phyloP scores from a whole-genome alignment of 1,139 yeast genomes.

The Hansenula sp. region DNA sequence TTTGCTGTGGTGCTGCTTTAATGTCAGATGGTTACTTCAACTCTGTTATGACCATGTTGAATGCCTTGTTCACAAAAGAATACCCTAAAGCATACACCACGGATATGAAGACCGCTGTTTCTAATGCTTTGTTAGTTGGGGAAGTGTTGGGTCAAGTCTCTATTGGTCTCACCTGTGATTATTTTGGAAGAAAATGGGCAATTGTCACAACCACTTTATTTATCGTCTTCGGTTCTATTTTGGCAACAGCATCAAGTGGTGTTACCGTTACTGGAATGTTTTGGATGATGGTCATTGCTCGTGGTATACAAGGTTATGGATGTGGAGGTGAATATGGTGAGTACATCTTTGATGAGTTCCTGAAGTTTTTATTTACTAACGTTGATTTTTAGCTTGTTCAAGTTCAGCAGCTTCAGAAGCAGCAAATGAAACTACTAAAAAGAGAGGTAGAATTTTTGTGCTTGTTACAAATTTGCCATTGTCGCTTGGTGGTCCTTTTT shows the following conservation, averaged over 20 bases:
- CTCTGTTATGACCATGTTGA: constrained; percentile 57
- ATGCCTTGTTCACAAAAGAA: constrained; percentile 41
- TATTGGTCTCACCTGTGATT: constrained; percentile 54
- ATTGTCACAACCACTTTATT: constrained; percentile 50
- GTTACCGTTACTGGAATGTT: constrained; percentile 50
- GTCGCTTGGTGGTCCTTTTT: constrained; percentile 75
- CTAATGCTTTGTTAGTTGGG: constrained; percentile 56
- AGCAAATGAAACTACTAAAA: constrained; percentile 61
- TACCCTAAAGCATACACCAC: constrained; percentile 42
- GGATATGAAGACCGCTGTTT: constrained; percentile 49
- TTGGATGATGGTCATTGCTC: constrained; percentile 67
- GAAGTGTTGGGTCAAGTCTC: constrained; percentile 55
- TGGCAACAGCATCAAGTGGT: constrained; percentile 60
- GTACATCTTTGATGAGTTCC: no score
- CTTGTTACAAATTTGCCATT: constrained; percentile 71
- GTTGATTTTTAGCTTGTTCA: no score
- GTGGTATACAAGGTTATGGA: constrained; percentile 73
- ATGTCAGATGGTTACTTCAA: constrained; percentile 63
- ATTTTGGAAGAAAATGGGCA: constrained; percentile 56
- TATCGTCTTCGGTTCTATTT: constrained; percentile 52
- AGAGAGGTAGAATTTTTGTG: constrained; percentile 62
- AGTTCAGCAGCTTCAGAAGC: constrained; percentile 72
- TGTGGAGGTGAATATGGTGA: constrained; percentile 72
- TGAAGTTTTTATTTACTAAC: no score
- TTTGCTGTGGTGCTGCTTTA: constrained; percentile 47